These are phyloP conservation scores for Boletus coccyginus DNA, from an alignment of 768 basidiomycete genomes.

Conservation along the genomic window DNA sequence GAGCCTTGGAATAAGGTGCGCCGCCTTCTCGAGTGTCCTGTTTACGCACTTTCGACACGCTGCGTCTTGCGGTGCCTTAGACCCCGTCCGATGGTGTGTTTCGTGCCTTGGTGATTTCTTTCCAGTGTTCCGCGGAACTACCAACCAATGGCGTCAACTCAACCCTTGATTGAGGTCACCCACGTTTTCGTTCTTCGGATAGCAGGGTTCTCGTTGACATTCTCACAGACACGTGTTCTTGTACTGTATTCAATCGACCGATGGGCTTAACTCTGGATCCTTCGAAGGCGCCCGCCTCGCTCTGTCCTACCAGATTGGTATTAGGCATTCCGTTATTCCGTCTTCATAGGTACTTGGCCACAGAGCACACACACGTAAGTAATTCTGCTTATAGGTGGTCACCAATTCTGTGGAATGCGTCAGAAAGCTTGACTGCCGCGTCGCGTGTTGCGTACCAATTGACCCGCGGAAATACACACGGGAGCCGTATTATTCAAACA, in stretches of 20 bases:
- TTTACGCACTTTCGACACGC: constrained; percentile 13
- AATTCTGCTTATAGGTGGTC: background rate
- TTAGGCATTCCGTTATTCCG: constrained; percentile 4
- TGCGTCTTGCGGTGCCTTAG: constrained; percentile 11
- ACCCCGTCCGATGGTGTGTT: constrained; percentile 8
- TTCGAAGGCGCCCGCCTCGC: background rate
- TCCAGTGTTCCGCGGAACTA: constrained; percentile 18
- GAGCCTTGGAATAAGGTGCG: constrained; percentile 1
- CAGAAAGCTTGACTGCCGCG: constrained; percentile 13
- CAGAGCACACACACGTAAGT: constrained; percentile 6
- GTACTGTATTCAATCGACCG: constrained; percentile 2
- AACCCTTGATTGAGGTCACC: background rate
- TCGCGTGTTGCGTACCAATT: constrained; percentile 14
- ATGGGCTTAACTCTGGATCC: background rate
- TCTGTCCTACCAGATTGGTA: constrained; percentile 3
- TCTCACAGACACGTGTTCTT: constrained; percentile 9
- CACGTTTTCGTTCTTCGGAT: constrained; percentile 5
- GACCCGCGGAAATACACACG: constrained; percentile 27
- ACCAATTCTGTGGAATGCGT: constrained; percentile 8
- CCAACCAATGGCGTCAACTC: constrained; percentile 3
- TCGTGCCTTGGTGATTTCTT: background rate
- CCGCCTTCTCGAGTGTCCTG: constrained; percentile 7
- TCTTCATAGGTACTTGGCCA: background rate
- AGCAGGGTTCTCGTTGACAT: background rate
- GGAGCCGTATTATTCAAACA: constrained; percentile 7